Base-by-base conservation (phyloP, 164 flowering plant genomes). In the Annona squamosa region DNA sequence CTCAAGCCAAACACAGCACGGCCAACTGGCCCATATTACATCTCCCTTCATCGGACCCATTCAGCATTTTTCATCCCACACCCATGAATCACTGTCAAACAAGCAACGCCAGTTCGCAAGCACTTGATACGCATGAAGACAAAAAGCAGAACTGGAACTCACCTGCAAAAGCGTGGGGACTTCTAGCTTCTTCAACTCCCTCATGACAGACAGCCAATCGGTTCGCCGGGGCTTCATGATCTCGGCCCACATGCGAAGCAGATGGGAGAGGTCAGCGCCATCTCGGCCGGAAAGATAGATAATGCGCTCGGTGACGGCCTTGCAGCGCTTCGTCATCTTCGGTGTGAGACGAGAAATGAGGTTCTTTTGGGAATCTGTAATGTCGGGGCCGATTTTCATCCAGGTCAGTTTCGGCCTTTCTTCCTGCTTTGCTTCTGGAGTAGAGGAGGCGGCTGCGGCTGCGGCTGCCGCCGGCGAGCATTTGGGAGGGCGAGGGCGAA, bases 161-260 rank as follows among this genome's bases (percentile, higher is more conserved):
- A 92, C 97, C 97, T 92, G 78, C 12, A 87, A 70, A 69, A 84
- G 79, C 76, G 87, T 69, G 0, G 94, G 92, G 77, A 86, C 89
- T 59, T 86, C 83, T 82, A 84, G 44, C 12, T 26, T 74, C 63
- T 77, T 77, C 86, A 95, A 76, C 68, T 90, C 88, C 67, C 86
- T 90, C 46, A 95, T 86, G 79, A 91, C 87, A 4, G 79, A 62
- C 72, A 95, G 93, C 99, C 99, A 92, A 73, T 95, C 97, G 63
- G 89, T 87, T 85, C 98, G 82, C 5, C 65, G 73, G 56, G 99
- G 99, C 83, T 89, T 92, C 92, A 88, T 91, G 67, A 86, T 76
- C 84, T 76, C 86, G 76, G 86, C 93, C 99, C 99, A 95, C 72
- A 79, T 75, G 17, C 69, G 80, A 81, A 94, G 79, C 79, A 94